A percentile compares a stretch with the other conserved stretches of the same genome.
Evolutionary conservation across 352 stramenopile genomes (phyloP).

Genomic region (Elongisporangium prolatum): DNA sequence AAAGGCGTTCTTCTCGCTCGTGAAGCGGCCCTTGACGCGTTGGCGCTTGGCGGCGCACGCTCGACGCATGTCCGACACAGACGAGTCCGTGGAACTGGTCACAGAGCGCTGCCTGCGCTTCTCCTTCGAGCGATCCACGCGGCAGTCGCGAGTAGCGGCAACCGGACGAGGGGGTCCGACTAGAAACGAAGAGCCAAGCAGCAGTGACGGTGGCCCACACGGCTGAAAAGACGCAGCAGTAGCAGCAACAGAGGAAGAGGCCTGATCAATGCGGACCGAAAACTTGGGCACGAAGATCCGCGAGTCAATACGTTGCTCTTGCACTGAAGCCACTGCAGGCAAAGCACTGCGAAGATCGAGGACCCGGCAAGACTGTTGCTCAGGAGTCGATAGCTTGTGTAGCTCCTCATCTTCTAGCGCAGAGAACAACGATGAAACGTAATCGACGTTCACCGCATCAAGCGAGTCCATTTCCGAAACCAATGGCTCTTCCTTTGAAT

Average conservation of each 20-base stretch:
- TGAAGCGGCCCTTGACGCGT: slow-evolving; percentile 62
- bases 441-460: slow-evolving; percentile 16
- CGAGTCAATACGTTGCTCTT: slow-evolving; percentile 13
- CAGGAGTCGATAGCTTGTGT: neutral
- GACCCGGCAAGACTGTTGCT: neutral
- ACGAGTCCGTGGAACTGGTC: slow-evolving; percentile 16
- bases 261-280: slow-evolving; percentile 40
- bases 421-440: slow-evolving; percentile 18
- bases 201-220: slow-evolving; percentile 4
- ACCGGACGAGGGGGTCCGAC: slow-evolving; percentile 22
- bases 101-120: slow-evolving; percentile 34
- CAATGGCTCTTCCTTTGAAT: neutral
- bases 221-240: slow-evolving; percentile 3
- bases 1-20: slow-evolving; percentile 44
- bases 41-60: slow-evolving; percentile 58
- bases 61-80: slow-evolving; percentile 43
- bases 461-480: neutral
- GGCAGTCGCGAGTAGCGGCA: slow-evolving; percentile 12
- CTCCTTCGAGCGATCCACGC: slow-evolving; percentile 24
- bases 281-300: slow-evolving; percentile 56
- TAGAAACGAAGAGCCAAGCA: slow-evolving; percentile 10
- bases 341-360: neutral
- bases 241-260: neutral
- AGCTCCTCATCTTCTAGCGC: slow-evolving; percentile 20
- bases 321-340: neutral